Evolutionary conservation across 2,329 filamentous ascomycete genomes (phyloP), one percentile per base, ranked within the genome.

Genomic region (Exutisphaerella laricina): DNA sequence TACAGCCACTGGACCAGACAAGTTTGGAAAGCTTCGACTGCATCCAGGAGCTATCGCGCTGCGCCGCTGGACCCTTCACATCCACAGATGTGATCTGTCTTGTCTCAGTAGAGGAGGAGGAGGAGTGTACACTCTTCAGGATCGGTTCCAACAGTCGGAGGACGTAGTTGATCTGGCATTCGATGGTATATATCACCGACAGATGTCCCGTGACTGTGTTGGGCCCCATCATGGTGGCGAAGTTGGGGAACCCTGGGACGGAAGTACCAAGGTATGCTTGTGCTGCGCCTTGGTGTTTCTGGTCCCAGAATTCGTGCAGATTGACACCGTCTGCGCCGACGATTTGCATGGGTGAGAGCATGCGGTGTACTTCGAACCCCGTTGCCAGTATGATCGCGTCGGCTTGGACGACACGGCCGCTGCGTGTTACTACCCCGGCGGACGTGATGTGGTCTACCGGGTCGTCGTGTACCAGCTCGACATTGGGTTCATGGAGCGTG

Each of bases 91-190:
- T 43, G 20, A 63, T 28, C 12, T 56, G 25, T 29, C 58, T 43
- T n/a, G 55, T 25, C n/a, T n/a, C n/a, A n/a, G n/a, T n/a, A n/a
- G n/a, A n/a, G 26, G 60, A 47, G 14, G 51, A 56, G 33, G 57
- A 59, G 1, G 53, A 49, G n/a, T 58, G 53, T 39, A 66, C 41
- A 12, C 57, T 49, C 4, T 57, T 46, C 18, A 72, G 50, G 23
- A 75, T 62, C 0, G 72, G 71, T 0, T 49, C 50, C 9, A 75
- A 59, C 0, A 71, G 55, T 5, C 68, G 62, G 5, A 70, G 54
- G 13, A 61, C 61, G 46, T 72, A 72, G 53, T 73, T 73, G 40
- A 75, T 71, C 44, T 75, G 71, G 49, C 72, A 75, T 51, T 75
- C 72, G 1, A 68, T 67, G 1, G 70, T 70, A 53, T 70, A 74